Base-by-base conservation (phyloP, 2,329 filamentous ascomycete species). In the Arthrobotrys entomopaga region DNA sequence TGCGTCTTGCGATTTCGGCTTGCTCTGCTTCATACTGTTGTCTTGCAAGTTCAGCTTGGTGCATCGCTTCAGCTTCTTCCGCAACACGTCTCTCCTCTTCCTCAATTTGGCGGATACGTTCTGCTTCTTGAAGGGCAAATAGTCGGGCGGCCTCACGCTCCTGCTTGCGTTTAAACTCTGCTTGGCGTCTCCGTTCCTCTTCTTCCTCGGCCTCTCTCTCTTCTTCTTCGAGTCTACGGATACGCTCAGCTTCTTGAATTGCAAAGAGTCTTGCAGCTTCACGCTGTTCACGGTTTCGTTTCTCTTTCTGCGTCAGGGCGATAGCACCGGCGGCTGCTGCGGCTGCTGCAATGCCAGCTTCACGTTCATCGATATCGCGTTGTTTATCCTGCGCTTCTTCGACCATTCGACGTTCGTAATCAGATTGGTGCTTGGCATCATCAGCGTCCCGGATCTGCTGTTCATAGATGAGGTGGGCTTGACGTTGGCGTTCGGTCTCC, bases 1-100 rank as follows among this genome's bases (percentile, higher is more conserved):
- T 43, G 29, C 70, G 70, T 52, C 48, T 63, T 8, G 43, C 50
- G 53, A 74, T 6, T 22, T 74, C 69, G 19, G 64, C 57, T 38
- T 70, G 67, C 13, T 74, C 61, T 11, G 69, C 69, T 66, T 74
- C 69, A 53, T 66, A 66, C 43, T 73, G 67, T 56, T 66, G 67
- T 46, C 67, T 48, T 4, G 56, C 57, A 52, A 73, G 53, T 46
- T 73, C 67, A 11, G 54, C 52, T 66, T 61, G 61, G 20, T 48
- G 56, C 29, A 15, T 46, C 6, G 13, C 60, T 22, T 73, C 67
- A 4, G 60, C 67, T 56, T 75, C 70, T 46, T 48, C 69, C 2
- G 71, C 64, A 56, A 43, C 43, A 13, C 60, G 59, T 19, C 43
- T 29, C 24, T 73, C 60, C 20, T 72, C 67, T 26, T 64, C 58